Evolutionary conservation across 2,329 filamentous ascomycete genomes (phyloP).

Genomic region (Cadophora sp.): DNA sequence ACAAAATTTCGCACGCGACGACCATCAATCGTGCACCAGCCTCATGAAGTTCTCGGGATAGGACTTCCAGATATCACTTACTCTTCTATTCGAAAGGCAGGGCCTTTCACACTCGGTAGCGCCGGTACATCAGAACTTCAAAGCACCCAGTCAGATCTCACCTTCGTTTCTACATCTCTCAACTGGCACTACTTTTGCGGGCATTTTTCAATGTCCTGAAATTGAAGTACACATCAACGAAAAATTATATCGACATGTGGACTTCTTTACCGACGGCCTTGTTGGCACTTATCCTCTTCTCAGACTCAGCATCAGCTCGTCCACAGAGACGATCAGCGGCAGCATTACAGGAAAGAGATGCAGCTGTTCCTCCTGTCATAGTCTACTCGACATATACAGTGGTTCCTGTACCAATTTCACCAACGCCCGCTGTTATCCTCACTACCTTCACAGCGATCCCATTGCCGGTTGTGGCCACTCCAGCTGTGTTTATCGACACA

Average conservation of each 20-base stretch:
- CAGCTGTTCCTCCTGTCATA: neutral
- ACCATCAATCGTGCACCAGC: neutral
- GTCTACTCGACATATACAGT: slow-evolving; percentile 4
- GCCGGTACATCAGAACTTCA: slow-evolving; percentile 4
- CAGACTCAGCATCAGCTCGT: slow-evolving; percentile 26
- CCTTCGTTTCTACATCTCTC: too few species aligned
- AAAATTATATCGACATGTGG: slow-evolving; percentile 32
- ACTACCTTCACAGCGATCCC: slow-evolving; percentile 30
- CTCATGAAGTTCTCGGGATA: neutral
- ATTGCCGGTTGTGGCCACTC: slow-evolving; percentile 15
- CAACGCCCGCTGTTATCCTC: slow-evolving; percentile 9
- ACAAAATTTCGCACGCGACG: neutral
- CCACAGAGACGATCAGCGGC: slow-evolving; percentile 18
- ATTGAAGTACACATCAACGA: neutral
- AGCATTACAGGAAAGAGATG: neutral
- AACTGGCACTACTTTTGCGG: too few species aligned
- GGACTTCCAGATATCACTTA: slow-evolving; percentile 8
- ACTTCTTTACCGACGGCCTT: slow-evolving; percentile 31
- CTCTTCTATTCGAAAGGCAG: slow-evolving; percentile 2
- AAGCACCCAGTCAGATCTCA: too few species aligned
- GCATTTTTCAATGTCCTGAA: too few species aligned
- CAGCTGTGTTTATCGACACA: neutral
- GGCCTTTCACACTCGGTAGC: slow-evolving; percentile 3
- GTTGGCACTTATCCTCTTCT: slow-evolving; percentile 32
- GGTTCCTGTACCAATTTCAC: slow-evolving; percentile 7